Evolutionary conservation across 176 grass and related monocot species (phyloP), one percentile per base, ranked within the genome.

Genomic region (Carex kokanica): DNA sequence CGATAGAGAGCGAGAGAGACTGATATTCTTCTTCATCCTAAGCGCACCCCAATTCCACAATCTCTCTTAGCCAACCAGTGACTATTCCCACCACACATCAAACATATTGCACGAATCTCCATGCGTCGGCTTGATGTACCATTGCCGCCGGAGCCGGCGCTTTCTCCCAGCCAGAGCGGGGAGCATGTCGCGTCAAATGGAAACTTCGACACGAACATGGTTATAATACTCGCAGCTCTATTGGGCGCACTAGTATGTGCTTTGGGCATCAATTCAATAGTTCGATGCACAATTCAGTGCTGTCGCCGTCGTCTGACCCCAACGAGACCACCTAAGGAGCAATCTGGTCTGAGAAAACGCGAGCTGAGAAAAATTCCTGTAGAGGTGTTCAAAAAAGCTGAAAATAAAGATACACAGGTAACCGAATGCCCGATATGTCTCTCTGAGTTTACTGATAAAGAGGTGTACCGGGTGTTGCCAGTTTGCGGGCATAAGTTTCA

Each of bases 191-290:
- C 47, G 68, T 20, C 87, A 43, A 87, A 84, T 81, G 86, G 77
- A 20, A 97, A 86, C 90, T 97, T 94, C 86, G 94, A 97, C 94
- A 87, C 90, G 64, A 97, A 94, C 85, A 97, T 97, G 94, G 92
- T 97, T 54, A 91, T 97, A 85, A 97, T 97, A 84, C 94, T 97
- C 0, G 92, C 92, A 8, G 94, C 94, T 65, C 88, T 97, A 40
- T 88, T 97, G 4, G 94, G 89, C 83, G 88, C 94, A 54, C 75
- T 97, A 9, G 86, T 97, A n/a, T 92, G 86, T 90, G 94, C 86
- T 18, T 75, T 97, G 4, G 86, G 84, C 1, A 86, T 97, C 86
- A 97, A 97, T 83, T 90, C 88, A 10, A 81, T 97, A 2, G 90
- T 84, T 31, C 94, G 90, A 17, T 90, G 8, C 91, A 72, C 87